Conservation (phyloP, 2,329 filamentous ascomycete species). For the Pseudogymnoascus sp. region DNA sequence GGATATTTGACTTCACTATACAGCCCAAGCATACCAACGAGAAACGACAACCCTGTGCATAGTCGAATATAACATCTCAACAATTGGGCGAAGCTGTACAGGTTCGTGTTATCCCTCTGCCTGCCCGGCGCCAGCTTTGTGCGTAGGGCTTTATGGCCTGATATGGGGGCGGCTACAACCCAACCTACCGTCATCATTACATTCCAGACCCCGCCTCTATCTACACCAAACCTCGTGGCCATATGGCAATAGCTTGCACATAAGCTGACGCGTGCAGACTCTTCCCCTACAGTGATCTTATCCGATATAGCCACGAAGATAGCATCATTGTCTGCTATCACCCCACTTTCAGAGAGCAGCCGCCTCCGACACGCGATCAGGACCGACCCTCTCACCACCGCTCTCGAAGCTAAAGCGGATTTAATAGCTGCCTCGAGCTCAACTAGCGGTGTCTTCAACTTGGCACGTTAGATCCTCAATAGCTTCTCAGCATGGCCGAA, state of each 20-base stretch:
- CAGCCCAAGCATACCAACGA: slow-evolving; percentile 8
- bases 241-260: background rate
- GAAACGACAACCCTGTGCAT: slow-evolving; percentile 9
- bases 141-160: slow-evolving; percentile 3
- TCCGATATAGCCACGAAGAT: slow-evolving; percentile 2
- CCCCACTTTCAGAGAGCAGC: slow-evolving; percentile 4
- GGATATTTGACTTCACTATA: slow-evolving; percentile 9
- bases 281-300: slow-evolving; percentile 1
- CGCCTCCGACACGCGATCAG: slow-evolving; percentile 5
- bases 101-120: background rate
- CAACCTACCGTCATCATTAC: slow-evolving; percentile 9
- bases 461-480: slow-evolving; percentile 1
- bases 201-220: slow-evolving; percentile 9
- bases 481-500: slow-evolving; percentile 65
- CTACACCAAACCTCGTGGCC: background rate
- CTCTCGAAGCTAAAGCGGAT: slow-evolving; percentile 1
- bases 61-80: slow-evolving; percentile 9
- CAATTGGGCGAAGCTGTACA: slow-evolving; percentile 9
- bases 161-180: slow-evolving; percentile 8
- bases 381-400: slow-evolving; percentile 5
- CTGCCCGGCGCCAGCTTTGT: background rate
- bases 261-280: slow-evolving; percentile 6
- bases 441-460: slow-evolving; percentile 9
- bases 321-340: slow-evolving; percentile 8
- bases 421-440: slow-evolving; percentile 5